Conservation (phyloP, 768 basidiomycete genomes). For the Naematelia encephala region DNA sequence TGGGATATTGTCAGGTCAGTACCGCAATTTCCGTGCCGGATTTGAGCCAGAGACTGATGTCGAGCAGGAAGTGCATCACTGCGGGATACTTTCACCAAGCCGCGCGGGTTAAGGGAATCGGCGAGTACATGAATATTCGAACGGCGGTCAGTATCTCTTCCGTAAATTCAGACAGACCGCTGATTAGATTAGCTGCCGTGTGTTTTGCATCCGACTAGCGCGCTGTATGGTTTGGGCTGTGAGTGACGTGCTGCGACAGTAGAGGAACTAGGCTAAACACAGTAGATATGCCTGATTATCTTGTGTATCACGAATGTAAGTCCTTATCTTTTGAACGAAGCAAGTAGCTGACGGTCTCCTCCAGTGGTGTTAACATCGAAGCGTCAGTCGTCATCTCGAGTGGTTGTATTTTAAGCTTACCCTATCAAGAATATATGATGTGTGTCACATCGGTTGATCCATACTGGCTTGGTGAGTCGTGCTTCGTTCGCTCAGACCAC, state of each 20-base stretch:
- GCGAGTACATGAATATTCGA: constrained; percentile 96
- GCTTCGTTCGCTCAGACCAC: constrained; percentile 8
- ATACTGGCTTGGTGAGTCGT: constrained; percentile 81
- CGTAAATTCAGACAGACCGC: neutral
- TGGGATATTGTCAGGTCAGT: constrained; percentile 79
- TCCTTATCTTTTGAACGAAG: neutral
- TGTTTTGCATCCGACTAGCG: constrained; percentile 93
- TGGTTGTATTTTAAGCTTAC: constrained; percentile 18
- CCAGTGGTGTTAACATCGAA: constrained; percentile 85
- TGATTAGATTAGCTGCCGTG: constrained; percentile 62
- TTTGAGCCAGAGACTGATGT: neutral
- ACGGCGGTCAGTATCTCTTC: constrained; percentile 58
- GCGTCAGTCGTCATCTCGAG: constrained; percentile 16
- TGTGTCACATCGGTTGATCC: constrained; percentile 97
- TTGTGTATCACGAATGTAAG: constrained; percentile 83
- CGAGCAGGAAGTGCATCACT: constrained; percentile 84
- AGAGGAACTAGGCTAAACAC: constrained; percentile 19
- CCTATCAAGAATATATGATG: constrained; percentile 74
- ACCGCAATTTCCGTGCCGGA: neutral
- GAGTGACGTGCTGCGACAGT: constrained; percentile 47
- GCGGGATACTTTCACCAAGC: constrained; percentile 99
- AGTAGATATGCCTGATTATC: constrained; percentile 88
- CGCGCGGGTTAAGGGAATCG: constrained; percentile 95
- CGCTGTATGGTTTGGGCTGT: constrained; percentile 94
- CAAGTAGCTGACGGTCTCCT: constrained; percentile 13